phyloP scores from a whole-genome alignment of 805 yeast species.

The Yamadazyma sp. region DNA sequence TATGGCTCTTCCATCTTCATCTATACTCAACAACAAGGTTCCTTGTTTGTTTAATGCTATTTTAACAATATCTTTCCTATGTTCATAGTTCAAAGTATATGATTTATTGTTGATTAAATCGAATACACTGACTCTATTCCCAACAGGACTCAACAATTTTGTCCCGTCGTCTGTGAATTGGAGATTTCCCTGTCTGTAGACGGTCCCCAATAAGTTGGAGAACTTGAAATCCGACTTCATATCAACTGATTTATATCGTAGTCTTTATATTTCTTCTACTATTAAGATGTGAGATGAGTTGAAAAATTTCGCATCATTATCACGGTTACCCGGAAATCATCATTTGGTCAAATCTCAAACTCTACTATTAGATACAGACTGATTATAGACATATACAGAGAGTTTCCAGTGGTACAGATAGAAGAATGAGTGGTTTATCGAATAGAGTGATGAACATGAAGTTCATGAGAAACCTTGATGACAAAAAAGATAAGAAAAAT shows the following conservation, averaged over 20 bases:
- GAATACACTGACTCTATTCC: slow-evolving; percentile 86
- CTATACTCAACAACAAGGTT: slow-evolving; percentile 77
- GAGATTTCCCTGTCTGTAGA: slow-evolving; percentile 89
- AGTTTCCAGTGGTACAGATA: no score
- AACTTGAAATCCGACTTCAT: slow-evolving; percentile 91
- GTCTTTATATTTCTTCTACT: not conserved
- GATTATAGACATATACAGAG: no score
- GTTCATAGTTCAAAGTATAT: slow-evolving; percentile 89
- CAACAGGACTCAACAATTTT: slow-evolving; percentile 83
- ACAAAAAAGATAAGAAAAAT: slow-evolving; percentile 34
- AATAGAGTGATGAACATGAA: slow-evolving; percentile 83
- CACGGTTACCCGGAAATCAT: slow-evolving; percentile 8
- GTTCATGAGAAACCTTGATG: slow-evolving; percentile 46
- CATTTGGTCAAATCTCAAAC: not conserved
- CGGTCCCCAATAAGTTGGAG: slow-evolving; percentile 89
- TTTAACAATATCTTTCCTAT: slow-evolving; percentile 75
- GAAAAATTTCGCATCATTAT: slow-evolving; percentile 5
- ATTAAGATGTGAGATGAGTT: slow-evolving; percentile 11
- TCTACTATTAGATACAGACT: not conserved
- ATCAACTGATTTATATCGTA: no score
- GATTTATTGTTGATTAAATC: slow-evolving; percentile 82
- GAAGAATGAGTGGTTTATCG: slow-evolving; percentile 42
- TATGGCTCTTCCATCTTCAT: slow-evolving; percentile 90
- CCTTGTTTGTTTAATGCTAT: slow-evolving; percentile 83
- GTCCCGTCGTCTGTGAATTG: slow-evolving; percentile 85